Conservation (phyloP, 139 green algal genomes). For the Coccomyxa sp. region DNA sequence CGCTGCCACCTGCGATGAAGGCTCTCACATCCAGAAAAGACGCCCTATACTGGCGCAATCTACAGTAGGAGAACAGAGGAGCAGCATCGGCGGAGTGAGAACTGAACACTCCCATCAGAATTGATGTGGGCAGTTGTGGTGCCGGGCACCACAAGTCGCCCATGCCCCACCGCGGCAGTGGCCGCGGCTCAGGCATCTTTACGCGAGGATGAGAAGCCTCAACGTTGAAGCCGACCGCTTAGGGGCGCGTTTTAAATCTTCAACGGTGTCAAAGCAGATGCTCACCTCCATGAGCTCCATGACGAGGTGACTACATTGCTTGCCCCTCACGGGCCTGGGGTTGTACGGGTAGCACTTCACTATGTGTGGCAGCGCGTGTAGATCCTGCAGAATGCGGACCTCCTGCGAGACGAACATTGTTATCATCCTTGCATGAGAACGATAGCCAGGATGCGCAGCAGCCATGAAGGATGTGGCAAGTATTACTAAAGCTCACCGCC, state of each 20-base stretch:
- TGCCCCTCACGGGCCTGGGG: background rate
- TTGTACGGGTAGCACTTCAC: constrained; percentile 1
- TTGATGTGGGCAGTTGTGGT: too few species aligned
- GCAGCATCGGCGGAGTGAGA: too few species aligned
- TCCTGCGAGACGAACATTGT: background rate
- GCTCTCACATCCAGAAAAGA: too few species aligned
- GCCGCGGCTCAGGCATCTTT: too few species aligned
- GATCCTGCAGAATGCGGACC: background rate
- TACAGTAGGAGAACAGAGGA: too few species aligned
- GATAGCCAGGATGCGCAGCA: background rate
- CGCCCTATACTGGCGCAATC: too few species aligned
- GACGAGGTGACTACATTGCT: background rate
- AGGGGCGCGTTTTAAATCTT: too few species aligned
- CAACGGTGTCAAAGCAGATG: background rate
- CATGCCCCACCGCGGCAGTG: background rate
- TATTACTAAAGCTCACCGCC: background rate
- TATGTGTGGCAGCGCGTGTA: background rate
- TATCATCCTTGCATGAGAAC: background rate
- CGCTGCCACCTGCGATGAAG: too few species aligned
- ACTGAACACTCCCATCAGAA: too few species aligned
- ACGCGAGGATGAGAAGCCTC: too few species aligned
- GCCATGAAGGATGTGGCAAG: background rate
- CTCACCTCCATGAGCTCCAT: constrained; percentile 1
- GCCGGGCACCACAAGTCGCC: background rate
- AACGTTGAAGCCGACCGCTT: too few species aligned